Evolutionary conservation across 2,329 filamentous ascomycete genomes (phyloP).

Genomic region (Incumbomyces delicatus): DNA sequence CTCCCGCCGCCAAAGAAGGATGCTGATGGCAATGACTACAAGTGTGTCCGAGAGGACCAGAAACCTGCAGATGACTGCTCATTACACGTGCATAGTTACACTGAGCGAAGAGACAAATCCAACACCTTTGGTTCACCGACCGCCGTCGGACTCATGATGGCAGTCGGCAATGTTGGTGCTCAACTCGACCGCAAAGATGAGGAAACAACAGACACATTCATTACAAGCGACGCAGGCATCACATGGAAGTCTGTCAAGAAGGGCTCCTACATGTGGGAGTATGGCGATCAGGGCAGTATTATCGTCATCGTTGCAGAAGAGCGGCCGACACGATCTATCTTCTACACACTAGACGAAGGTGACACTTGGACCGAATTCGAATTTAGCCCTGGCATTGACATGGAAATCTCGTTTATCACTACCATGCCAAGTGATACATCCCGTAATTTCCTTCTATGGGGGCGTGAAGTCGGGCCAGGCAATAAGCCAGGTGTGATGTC

Average conservation of each 20-base stretch:
- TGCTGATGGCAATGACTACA: conserved; percentile 59
- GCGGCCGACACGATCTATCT: conserved; percentile 56
- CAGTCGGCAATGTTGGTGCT: conserved; percentile 78
- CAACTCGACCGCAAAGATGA: conserved; percentile 57
- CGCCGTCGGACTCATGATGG: conserved; percentile 85
- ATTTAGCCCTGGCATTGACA: conserved; percentile 59
- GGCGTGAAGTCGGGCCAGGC: conserved; percentile 40
- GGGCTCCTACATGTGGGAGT: conserved; percentile 86
- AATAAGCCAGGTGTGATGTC: conserved; percentile 50
- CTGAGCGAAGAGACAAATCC: conserved; percentile 69
- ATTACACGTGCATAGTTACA: conserved; percentile 90
- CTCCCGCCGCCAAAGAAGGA: conserved; percentile 64
- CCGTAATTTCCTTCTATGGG: conserved; percentile 88
- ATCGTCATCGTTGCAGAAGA: conserved; percentile 74
- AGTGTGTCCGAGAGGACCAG: conserved; percentile 53
- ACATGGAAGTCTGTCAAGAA: conserved; percentile 79
- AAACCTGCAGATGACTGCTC: conserved; percentile 57
- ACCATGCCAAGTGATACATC: conserved; percentile 84
- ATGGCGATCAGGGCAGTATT: conserved; percentile 88
- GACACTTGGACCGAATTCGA: conserved; percentile 64
- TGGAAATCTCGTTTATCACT: conserved; percentile 69
- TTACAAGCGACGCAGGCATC: conserved; percentile 83
- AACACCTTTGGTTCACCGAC: conserved; percentile 83
- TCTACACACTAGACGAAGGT: conserved; percentile 75
- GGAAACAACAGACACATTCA: conserved; percentile 80